Evolutionary conservation across 2,329 filamentous ascomycete species (phyloP), one percentile per base, ranked within the genome.

Genomic region (Pseudohalonectria lignicola): DNA sequence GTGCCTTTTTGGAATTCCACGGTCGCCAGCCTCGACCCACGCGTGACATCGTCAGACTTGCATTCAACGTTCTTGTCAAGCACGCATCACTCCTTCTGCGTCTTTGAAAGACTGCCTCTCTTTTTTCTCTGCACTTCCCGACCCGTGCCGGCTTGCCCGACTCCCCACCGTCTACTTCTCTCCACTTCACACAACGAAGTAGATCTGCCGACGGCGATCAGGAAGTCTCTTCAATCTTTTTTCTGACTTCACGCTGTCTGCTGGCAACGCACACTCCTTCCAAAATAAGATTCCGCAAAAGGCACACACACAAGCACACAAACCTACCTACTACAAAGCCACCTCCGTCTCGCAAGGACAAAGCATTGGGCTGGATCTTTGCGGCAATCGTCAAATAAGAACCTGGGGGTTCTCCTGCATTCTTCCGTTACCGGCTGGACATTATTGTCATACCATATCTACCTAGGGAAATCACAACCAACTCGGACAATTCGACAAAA

Each of bases 51-150:
- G 13, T 36, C 23, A 18, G 26, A 34, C 16, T 32, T n/a, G n/a
- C n/a, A n/a, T n/a, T n/a, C n/a, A n/a, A n/a, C n/a, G n/a, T 28
- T 40, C n/a, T 26, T 20, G 20, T 31, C 46, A 49, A 48, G 43
- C 39, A 50, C 52, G 52, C 55, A 61, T 59, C 56, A 62, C 54
- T 55, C 55, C 45, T 59, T 59, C 52, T 54, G 63, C 59, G 62
- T 70, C 67, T 71, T 71, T 69, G 67, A 71, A 49, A 71, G 67
- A 69, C 59, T 44, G 59, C 60, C 49, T 51, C 37, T 47, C 42
- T 39, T 43, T 41, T 46, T 43, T 44, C 28, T 40, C 39, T 32
- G 13, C n/a, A n/a, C n/a, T n/a, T n/a, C n/a, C n/a, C n/a, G 25
- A 23, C 11, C 18, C 21, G 26, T 9, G 35, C 15, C 37, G 40